Conservation (phyloP, 352 stramenopile genomes). For the Pythium dissotocum region DNA sequence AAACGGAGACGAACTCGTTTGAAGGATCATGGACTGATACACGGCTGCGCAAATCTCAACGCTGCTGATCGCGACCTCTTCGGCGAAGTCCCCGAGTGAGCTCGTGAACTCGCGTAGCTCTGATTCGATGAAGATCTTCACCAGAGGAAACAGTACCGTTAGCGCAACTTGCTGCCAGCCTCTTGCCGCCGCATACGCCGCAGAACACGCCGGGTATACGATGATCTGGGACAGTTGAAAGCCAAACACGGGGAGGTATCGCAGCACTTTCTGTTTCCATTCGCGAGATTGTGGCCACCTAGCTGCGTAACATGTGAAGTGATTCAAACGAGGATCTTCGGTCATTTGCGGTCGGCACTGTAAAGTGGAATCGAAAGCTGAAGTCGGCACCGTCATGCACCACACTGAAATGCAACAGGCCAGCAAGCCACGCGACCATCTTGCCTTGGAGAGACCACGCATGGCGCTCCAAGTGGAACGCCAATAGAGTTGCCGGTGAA, state of each 20-base stretch:
- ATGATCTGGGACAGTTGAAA: slow-evolving; percentile 21
- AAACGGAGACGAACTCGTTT: slow-evolving; percentile 12
- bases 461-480: slow-evolving; percentile 20
- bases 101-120: background rate
- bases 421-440: slow-evolving; percentile 15
- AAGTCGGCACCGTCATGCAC: slow-evolving; percentile 14
- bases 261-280: background rate
- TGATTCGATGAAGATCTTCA: slow-evolving; percentile 11
- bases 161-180: background rate
- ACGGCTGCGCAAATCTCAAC: slow-evolving; percentile 23
- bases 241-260: background rate
- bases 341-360: background rate
- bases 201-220: slow-evolving; percentile 14
- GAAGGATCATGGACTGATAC: slow-evolving; percentile 29
- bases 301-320: too few species aligned
- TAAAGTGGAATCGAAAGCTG: background rate
- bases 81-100: background rate
- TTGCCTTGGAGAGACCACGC: slow-evolving; percentile 15
- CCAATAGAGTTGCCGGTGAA: background rate
- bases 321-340: background rate
- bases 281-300: background rate
- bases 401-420: slow-evolving; percentile 4
- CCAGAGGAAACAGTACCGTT: slow-evolving; percentile 2
- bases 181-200: background rate
- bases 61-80: slow-evolving; percentile 15